Base-by-base conservation (phyloP, 192 early-diverging fungal species). In the Coemansia pectinata region DNA sequence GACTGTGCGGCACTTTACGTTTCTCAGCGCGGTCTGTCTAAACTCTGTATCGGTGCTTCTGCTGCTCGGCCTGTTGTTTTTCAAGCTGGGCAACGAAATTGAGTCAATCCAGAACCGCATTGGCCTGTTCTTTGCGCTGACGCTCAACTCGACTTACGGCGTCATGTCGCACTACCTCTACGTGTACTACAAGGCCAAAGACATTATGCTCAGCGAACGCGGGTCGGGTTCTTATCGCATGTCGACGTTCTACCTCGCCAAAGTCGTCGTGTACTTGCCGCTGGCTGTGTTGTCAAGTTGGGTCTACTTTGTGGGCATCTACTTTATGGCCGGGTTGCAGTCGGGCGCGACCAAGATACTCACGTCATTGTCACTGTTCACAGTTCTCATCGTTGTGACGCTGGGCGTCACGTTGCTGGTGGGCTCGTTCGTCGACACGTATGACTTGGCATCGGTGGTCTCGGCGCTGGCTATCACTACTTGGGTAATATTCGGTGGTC, bases 211-310 rank as follows among this genome's bases (percentile, higher is more conserved):
- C 15, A 85, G 84, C 39, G 91, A 92, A 70, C 85, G 91, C 19
- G 87, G 88, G 29, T 77, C 85, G 11, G 87, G 89, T 6, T 86
- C 87, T 7, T 92, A 91, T 83, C 80, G 91, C 25, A 78, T 86
- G 62, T 84, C 85, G 29, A 79, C 88, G 34, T 89, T 84, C 42
- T 91, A 85, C 52, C 61, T 90, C 40, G 79, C 90, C 45, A 91
- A 91, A 71, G 58, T 90, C 44, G 41, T 88, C 15, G 84, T 87
- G 15, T 83, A 86, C 42, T 42, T 87, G 48, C 81, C 81, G 6
- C 53, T 84, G 9, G 76, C 76, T 10, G 71, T 84, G 44, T 47
- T 84, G 12, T 79, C 81, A n/a, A 78, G 76, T 61, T 79, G 76
- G 76, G 45, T 79, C 17, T 84, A 78, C 62, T 78, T 78, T 68